Evolutionary conservation across 2,329 filamentous ascomycete species (phyloP).

Genomic region (Microcyclospora pomicola): DNA sequence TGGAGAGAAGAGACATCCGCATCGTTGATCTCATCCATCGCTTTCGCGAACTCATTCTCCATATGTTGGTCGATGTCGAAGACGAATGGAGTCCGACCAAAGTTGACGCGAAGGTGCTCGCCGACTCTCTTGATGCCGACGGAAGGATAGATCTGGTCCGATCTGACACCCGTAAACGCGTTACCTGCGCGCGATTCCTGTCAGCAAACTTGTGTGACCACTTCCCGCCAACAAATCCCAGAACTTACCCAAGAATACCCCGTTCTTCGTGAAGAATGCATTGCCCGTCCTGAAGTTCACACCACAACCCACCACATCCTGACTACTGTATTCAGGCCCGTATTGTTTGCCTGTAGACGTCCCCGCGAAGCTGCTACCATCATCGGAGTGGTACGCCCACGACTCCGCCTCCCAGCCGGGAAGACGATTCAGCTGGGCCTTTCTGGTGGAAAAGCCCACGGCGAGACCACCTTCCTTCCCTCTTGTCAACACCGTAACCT

Average conservation of each 20-base stretch:
- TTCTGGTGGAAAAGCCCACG: conserved; percentile 46
- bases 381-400: conserved; percentile 54
- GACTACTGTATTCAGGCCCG: conserved; percentile 44
- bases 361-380: conserved; percentile 49
- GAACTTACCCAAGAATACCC: conserved; percentile 39
- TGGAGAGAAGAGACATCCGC: conserved; percentile 47
- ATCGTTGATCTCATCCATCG: conserved; percentile 48
- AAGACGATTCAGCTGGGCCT: conserved; percentile 45
- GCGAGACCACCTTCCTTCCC: conserved; percentile 47
- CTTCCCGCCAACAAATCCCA: neutral
- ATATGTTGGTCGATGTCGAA: conserved; percentile 87
- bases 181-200: conserved; percentile 37
- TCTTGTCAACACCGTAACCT: conserved; percentile 53
- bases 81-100: conserved; percentile 60
- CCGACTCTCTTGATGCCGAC: conserved; percentile 53
- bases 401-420: conserved; percentile 54
- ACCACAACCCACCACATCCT: conserved; percentile 51
- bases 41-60: conserved; percentile 46
- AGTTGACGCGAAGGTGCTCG: conserved; percentile 47
- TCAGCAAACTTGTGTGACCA: conserved; percentile 2
- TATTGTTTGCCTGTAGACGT: conserved; percentile 44
- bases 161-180: conserved; percentile 53
- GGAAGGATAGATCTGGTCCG: conserved; percentile 49
- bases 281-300: conserved; percentile 48
- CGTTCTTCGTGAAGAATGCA: conserved; percentile 55